Evolutionary conservation across 2,329 filamentous ascomycete genomes (phyloP), one percentile per base, ranked within the genome.

Genomic region (Calonectria pteridis): DNA sequence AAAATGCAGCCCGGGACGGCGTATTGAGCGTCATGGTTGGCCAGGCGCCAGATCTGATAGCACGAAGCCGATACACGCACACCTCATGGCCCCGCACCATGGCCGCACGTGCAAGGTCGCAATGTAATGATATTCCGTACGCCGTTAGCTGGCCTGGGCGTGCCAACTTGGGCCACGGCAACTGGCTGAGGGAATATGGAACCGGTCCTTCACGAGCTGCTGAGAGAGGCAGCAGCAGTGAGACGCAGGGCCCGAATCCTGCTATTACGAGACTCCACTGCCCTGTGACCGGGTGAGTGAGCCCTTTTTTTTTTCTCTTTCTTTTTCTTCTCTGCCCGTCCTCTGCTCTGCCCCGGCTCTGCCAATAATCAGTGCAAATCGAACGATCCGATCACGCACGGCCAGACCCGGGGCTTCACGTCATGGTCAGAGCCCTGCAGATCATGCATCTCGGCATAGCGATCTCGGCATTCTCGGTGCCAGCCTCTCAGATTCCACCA

Each of bases 391-490:
- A 69, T 63, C 55, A 69, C 67, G 67, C 53, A 69, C 67, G 67
- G 67, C 67, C 33, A 50, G 37, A 16, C 67, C 67, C 67, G 67
- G 55, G 55, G 51, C 67, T 69, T 69, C 67, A 69, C 67, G 67
- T 69, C 67, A 69, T 69, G 67, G 51, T n/a, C 37, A 37, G 43
- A 37, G 40, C 53, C 55, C 37, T 68, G 66, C 29, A 58, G 66
- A 68, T 68, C 50, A 69, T 69, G 67, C 55, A 69, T 69, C 55
- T 69, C 67, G 67, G 67, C 67, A 63, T 69, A 63, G 67, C 55
- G 31, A 63, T 63, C 55, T 69, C 67, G 67, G 67, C 67, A 69
- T 50, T 63, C 49, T 69, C 55, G 43, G 40, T 51, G 53, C 67
- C 43, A 51, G 29, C 55, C 53, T 49, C 29, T 69, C 9, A 62